Evolutionary conservation across 176 grass and related monocot species (phyloP).

Genomic region (Areca catechu): DNA sequence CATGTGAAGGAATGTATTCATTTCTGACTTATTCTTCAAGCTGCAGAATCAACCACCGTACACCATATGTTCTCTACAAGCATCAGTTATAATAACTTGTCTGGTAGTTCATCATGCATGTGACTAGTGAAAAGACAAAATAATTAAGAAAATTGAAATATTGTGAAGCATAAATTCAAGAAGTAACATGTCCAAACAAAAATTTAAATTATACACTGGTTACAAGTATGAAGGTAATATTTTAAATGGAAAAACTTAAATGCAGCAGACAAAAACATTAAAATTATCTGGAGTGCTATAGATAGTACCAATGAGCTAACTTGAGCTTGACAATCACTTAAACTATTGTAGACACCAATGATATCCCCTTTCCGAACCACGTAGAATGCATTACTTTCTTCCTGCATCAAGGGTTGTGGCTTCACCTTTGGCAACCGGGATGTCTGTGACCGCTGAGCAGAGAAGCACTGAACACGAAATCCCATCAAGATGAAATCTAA

Average conservation of each 20-base stretch:
- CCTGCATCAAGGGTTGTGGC: slow-evolving; percentile 4
- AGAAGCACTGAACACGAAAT: slow-evolving; percentile 11
- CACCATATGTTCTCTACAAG: too few relatives aligned
- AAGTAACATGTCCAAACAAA: too few relatives aligned
- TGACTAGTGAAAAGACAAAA: too few relatives aligned
- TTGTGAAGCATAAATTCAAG: too few relatives aligned
- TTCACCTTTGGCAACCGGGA: background rate
- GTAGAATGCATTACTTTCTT: slow-evolving; percentile 29
- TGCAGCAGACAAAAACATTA: background rate
- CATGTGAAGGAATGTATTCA: too few relatives aligned
- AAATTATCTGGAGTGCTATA: background rate
- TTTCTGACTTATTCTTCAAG: too few relatives aligned
- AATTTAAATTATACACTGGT: too few relatives aligned
- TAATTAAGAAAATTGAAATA: too few relatives aligned
- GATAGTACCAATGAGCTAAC: slow-evolving; percentile 31
- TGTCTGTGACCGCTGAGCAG: slow-evolving; percentile 22
- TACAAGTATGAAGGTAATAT: too few relatives aligned
- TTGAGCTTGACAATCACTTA: slow-evolving; percentile 35
- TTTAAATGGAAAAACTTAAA: background rate
- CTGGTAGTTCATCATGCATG: too few relatives aligned
- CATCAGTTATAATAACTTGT: too few relatives aligned
- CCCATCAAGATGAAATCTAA: slow-evolving; percentile 8
- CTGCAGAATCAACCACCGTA: too few relatives aligned
- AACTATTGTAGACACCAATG: slow-evolving; percentile 23
- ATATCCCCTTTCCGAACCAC: slow-evolving; percentile 30